Conservation (phyloP, 305 asterid genomes). For the Fraxinus velutina region DNA sequence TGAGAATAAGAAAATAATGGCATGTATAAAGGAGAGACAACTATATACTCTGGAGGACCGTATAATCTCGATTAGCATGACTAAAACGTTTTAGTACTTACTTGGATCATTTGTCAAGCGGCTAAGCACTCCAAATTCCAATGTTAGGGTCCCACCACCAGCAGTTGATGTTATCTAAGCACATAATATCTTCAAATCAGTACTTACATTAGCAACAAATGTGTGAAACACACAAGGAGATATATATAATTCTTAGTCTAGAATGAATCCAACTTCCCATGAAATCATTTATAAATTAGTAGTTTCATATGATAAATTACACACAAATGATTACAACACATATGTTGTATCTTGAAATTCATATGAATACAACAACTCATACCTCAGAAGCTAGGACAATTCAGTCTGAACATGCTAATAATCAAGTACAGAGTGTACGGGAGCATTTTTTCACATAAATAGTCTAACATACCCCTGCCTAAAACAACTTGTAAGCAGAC, state of each 20-base stretch:
- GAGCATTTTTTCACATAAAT: not conserved
- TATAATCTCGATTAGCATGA: not conserved
- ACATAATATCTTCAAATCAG: constrained; percentile 30
- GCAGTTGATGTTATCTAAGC: constrained; percentile 92
- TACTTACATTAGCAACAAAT: not conserved
- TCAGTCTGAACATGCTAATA: constrained; percentile 3
- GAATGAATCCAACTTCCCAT: not conserved
- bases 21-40: not conserved
- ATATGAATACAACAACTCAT: not conserved
- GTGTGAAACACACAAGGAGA: not conserved
- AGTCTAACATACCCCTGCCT: not conserved
- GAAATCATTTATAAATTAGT: not conserved
- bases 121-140: constrained; percentile 96
- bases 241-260: not conserved
- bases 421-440: not conserved
- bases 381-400: constrained; percentile 7
- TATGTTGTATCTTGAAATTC: constrained; percentile 1
- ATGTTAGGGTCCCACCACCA: constrained; percentile 95
- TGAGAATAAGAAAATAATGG: not conserved
- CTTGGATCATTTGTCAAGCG: constrained; percentile 88
- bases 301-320: not conserved
- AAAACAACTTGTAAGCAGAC: not conserved
- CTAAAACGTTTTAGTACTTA: constrained; percentile 33
- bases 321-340: not conserved
- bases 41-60: not conserved